phyloP scores from a whole-genome alignment of 805 yeast species.

The Myxozyma kluyveri region DNA sequence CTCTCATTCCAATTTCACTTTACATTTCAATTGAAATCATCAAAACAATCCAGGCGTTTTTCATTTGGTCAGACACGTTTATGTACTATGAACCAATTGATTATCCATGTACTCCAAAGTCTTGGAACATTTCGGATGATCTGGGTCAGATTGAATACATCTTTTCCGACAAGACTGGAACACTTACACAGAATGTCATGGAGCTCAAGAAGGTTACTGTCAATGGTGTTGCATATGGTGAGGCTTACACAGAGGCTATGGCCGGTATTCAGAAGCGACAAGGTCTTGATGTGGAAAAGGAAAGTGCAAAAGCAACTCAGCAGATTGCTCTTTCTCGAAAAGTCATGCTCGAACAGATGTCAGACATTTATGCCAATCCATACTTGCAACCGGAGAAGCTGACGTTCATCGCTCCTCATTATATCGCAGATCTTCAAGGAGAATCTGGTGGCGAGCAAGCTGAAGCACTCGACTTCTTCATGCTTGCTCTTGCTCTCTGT shows the following conservation, averaged over 20 bases:
- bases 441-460: slow-evolving; percentile 45
- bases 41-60: slow-evolving; percentile 71
- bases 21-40: slow-evolving; percentile 77
- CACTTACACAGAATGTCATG: slow-evolving; percentile 80
- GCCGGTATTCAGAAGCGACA: slow-evolving; percentile 66
- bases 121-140: slow-evolving; percentile 83
- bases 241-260: slow-evolving; percentile 75
- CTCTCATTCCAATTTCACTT: slow-evolving; percentile 75
- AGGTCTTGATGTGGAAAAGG: slow-evolving; percentile 58
- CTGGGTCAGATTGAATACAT: slow-evolving; percentile 80
- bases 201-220: slow-evolving; percentile 75
- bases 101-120: slow-evolving; percentile 74
- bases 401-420: slow-evolving; percentile 63
- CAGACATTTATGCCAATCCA: slow-evolving; percentile 43
- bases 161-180: slow-evolving; percentile 82
- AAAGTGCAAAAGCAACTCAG: slow-evolving; percentile 44
- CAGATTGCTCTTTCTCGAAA: slow-evolving; percentile 46
- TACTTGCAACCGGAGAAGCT: slow-evolving; percentile 51
- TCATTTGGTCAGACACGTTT: slow-evolving; percentile 65
- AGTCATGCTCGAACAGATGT: slow-evolving; percentile 50
- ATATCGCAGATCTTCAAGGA: slow-evolving; percentile 52
- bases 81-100: slow-evolving; percentile 70
- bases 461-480: slow-evolving; percentile 53
- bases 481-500: slow-evolving; percentile 66
- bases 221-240: slow-evolving; percentile 64